Evolutionary conservation across 1,284 basidiomycete genomes (phyloP), one percentile per base, ranked within the genome.

Genomic region (Pisolithus thermaeus): DNA sequence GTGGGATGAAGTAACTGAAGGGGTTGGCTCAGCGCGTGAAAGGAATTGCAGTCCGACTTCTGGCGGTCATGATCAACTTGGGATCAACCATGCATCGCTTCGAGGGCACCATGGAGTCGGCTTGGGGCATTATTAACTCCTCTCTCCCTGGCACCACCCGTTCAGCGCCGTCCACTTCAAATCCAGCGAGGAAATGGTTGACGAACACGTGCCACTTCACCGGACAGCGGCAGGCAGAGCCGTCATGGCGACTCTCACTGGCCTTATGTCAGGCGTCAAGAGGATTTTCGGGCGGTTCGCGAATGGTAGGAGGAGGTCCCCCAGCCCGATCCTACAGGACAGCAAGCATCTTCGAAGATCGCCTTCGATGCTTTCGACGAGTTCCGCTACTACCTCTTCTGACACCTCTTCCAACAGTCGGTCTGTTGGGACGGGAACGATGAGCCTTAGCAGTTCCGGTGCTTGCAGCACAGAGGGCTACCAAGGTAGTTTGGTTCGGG

Each of bases 1-100:
- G 32, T 35, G 32, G 32, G 32, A 35, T 35, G 32, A 68, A 20
- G n/a, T 27, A 20, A 28, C 30, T 9, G 43, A 45, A 45, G 36
- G n/a, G 45, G 12, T 32, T 46, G 45, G 45, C 12, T 30, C 28
- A 22, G 22, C 25, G 20, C 28, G 36, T 14, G 45, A 46, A 22
- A 30, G n/a, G 45, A 46, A 7, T 16, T 46, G 12, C 36, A 14
- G 16, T 20, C 20, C 16, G 30, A 28, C 30, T 46, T 36, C 28
- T 46, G 45, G 45, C 18, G 8, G 16, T 14, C 14, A 46, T 46
- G 45, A 35, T 46, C 18, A 23, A 20, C 20, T 30, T 28, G 23
- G 45, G 45, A 28, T 46, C 45, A 16, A 30, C 20, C n/a, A 23
- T 35, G 18, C 28, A 30, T 22, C 45, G 45, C 28, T 46, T 46